Evolutionary conservation across 345 rosid species (phyloP), one percentile per base, ranked within the genome.

Genomic region (Citrus glauca): DNA sequence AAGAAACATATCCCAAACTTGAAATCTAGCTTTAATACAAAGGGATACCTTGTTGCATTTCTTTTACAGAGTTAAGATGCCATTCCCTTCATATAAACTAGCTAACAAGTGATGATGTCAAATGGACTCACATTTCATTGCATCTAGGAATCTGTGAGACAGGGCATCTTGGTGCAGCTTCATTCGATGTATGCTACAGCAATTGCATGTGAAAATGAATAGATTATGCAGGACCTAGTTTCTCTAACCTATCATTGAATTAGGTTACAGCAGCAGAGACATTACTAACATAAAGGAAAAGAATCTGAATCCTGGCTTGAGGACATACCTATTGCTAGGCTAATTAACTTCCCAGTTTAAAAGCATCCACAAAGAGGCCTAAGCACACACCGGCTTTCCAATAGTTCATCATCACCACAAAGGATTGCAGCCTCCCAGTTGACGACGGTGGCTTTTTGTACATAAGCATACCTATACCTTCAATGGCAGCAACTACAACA

Each of bases 361-460:
- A 96, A 77, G 99, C 99, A 83, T 96, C 98, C n/a, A 96, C 98
- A 79, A 94, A 94, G 79, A 94, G 98, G 61, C 99, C 98, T 81
- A 96, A 85, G 85, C 97, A 92, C 73, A 94, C 91, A 67, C 98
- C 98, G 4, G 99, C 98, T 89, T 94, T 96, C 99, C 97, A 94
- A 76, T 89, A 94, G 81, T 95, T 95, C 88, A 93, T 75, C 91
- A 95, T 83, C 24, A 81, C 89, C 78, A 95, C 93, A 83, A 93
- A 90, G 25, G 93, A 88, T 83, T 89, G 89, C 64, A 93, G 76
- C 83, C 93, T 92, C 32, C 90, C 86, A 1, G 84, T 79, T 9
- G 87, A 74, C 71, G 91, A 85, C 50, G 92, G 64, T 11, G 87
- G 89, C 82, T 83, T 89, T 87, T 74, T 91, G 80, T 95, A 93